Base-by-base conservation (phyloP, 495 filamentous ascomycete species). In the Copromyces sp. region DNA sequence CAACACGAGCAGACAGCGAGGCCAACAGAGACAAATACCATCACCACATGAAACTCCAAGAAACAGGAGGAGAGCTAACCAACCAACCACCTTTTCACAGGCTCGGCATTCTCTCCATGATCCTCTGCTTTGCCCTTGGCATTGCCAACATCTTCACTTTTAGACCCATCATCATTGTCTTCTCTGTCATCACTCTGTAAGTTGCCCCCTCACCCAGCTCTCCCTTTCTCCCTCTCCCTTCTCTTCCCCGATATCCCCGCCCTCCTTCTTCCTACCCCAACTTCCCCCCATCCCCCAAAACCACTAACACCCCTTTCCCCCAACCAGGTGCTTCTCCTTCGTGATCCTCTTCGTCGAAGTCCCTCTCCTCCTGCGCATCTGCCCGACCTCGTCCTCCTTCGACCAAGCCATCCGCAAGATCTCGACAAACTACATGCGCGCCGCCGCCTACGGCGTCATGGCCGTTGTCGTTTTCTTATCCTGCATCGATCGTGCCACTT, bases 271-370 rank as follows among this genome's bases (percentile, higher is more conserved):
- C 40, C 39, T 24, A 32, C 8, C 38, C 9, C 9, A 42, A 68
- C 12, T 4, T 24, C 42, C 9, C 69, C 9, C 39, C 24, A 24
- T 24, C 14, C 35, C 69, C 9, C 39, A 9, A 41, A 73, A 44
- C 2, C 40, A 59, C 71, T 76, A 72, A 71, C 11, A 29, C 2
- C 9, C 71, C 72, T 75, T 76, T 40, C 1, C n/a, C n/a, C 69
- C 32, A 7, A 37, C 59, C 20, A 98, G 95, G 39, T 83, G 90
- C 59, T 97, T 87, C 69, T 87, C 90, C 47, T 90, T 97, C 81
- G 81, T 98, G 78, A 90, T 99, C 81, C 85, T 99, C 85, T 99
- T 99, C 87, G 88, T 98, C 81, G 95, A 99, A 81, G 90, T 99
- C 20, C 95, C 95, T 11, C 91, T 98, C 75, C 93, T 99, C 69